Conservation (phyloP, 2,329 filamentous ascomycete genomes). For the Dryadomyces quercus-mongolicae region DNA sequence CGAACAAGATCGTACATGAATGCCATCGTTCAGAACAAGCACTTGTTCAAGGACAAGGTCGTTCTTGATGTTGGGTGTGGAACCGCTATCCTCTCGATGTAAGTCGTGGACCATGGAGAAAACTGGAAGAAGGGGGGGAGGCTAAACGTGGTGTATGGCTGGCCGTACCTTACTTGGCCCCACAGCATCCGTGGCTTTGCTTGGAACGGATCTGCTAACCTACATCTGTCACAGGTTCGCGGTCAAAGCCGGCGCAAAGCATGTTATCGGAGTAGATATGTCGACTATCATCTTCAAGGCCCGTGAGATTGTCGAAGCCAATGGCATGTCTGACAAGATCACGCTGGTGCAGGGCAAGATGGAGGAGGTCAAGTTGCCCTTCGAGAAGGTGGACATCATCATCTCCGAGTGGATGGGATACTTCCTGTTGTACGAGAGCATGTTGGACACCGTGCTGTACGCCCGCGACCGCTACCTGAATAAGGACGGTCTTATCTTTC, state of each 20-base stretch:
- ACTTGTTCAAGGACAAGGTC: constrained; percentile 81
- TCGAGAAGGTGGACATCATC: constrained; percentile 96
- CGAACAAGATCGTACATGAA: constrained; percentile 95
- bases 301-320: constrained; percentile 81
- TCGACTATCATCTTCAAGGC: constrained; percentile 99
- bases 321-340: constrained; percentile 91
- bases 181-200: too few species aligned
- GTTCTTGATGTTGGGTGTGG: constrained; percentile 97
- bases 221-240: constrained; percentile 60
- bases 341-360: constrained; percentile 98
- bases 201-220: background rate
- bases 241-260: constrained; percentile 88
- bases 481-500: constrained; percentile 88
- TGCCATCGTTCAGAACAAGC: constrained; percentile 92
- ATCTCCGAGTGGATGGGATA: constrained; percentile 99
- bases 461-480: constrained; percentile 85
- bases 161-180: too few species aligned
- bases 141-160: background rate
- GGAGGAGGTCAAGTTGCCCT: constrained; percentile 93
- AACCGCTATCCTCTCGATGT: constrained; percentile 98
- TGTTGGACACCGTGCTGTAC: constrained; percentile 96
- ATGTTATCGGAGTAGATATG: constrained; percentile 99
- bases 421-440: constrained; percentile 96
- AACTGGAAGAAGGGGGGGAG: background rate
- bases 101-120: constrained; percentile 22